Evolutionary conservation across 1,139 yeast species (phyloP).

Genomic region (Spencermartinsiella ligniputridi): DNA sequence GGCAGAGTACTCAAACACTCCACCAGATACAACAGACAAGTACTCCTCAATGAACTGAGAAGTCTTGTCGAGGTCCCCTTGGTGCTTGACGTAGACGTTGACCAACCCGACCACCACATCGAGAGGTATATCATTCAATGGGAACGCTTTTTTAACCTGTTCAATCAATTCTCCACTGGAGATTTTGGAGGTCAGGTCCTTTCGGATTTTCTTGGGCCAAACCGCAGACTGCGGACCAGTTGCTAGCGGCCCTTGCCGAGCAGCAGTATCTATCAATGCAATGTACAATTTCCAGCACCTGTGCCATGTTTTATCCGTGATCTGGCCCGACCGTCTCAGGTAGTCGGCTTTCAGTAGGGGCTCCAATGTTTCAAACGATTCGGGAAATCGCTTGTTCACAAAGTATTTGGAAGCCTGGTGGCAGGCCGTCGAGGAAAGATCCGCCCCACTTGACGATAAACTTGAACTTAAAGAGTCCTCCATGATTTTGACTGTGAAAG

Average conservation of each 20-base stretch:
- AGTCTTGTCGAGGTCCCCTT: constrained; percentile 12
- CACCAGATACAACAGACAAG: constrained; percentile 15
- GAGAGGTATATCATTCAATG: constrained; percentile 13
- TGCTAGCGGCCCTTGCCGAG: constrained; percentile 7
- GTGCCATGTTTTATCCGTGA: constrained; percentile 19
- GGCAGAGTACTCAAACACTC: constrained; percentile 9
- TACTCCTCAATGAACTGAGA: constrained; percentile 17
- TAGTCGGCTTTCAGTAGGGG: constrained; percentile 15
- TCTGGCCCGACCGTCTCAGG: constrained; percentile 10
- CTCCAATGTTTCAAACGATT: constrained; percentile 18
- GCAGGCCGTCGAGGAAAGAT: constrained; percentile 9
- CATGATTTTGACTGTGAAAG: too few relatives aligned
- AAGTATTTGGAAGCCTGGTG: constrained; percentile 24
- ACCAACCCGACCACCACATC: constrained; percentile 16
- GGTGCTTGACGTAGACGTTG: constrained; percentile 16
- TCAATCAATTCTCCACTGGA: constrained; percentile 11
- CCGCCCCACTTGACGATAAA: neutral
- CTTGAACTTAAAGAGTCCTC: neutral
- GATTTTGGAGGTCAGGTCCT: constrained; percentile 13
- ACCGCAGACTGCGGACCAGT: constrained; percentile 2
- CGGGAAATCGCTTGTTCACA: constrained; percentile 23
- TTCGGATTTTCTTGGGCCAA: constrained; percentile 17
- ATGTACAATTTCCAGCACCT: constrained; percentile 25
- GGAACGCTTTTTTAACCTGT: constrained; percentile 7
- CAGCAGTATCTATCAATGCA: constrained; percentile 22